Conservation (phyloP, 805 yeast genomes). For the Yamadazyma ubonensis region DNA sequence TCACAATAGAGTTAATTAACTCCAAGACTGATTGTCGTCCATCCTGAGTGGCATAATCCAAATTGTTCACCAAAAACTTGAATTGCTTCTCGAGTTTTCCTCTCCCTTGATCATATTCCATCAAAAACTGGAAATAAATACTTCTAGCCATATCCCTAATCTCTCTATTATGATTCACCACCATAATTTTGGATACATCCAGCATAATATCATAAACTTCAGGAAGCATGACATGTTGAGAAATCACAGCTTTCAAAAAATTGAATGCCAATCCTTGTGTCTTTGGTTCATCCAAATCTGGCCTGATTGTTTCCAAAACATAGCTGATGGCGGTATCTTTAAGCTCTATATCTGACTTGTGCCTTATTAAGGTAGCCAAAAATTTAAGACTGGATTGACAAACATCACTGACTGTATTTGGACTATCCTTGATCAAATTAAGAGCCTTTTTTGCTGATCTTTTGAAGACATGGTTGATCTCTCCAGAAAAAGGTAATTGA, state of each 20-base stretch:
- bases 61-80: slow-evolving; percentile 73
- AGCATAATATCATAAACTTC: slow-evolving; percentile 91
- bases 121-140: slow-evolving; percentile 77
- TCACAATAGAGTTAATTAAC: slow-evolving; percentile 65
- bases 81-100: slow-evolving; percentile 82
- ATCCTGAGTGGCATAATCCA: slow-evolving; percentile 77
- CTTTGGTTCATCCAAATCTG: slow-evolving; percentile 88
- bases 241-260: slow-evolving; percentile 74
- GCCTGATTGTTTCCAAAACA: slow-evolving; percentile 67
- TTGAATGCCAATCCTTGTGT: slow-evolving; percentile 86
- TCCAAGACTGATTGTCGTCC: slow-evolving; percentile 94
- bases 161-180: slow-evolving; percentile 80
- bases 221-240: slow-evolving; percentile 72
- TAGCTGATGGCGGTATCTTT: slow-evolving; percentile 73
- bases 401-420: slow-evolving; percentile 73
- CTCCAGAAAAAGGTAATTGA: slow-evolving; percentile 60
- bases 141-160: slow-evolving; percentile 84
- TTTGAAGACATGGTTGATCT: slow-evolving; percentile 51
- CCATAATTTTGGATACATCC: slow-evolving; percentile 76
- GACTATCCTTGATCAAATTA: slow-evolving; percentile 67
- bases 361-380: slow-evolving; percentile 68
- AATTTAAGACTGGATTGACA: slow-evolving; percentile 79
- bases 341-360: slow-evolving; percentile 60
- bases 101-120: slow-evolving; percentile 93
- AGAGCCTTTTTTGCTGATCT: slow-evolving; percentile 60